phyloP scores from a whole-genome alignment of 768 basidiomycete species.

The Phlebiopsis flavidoalba region DNA sequence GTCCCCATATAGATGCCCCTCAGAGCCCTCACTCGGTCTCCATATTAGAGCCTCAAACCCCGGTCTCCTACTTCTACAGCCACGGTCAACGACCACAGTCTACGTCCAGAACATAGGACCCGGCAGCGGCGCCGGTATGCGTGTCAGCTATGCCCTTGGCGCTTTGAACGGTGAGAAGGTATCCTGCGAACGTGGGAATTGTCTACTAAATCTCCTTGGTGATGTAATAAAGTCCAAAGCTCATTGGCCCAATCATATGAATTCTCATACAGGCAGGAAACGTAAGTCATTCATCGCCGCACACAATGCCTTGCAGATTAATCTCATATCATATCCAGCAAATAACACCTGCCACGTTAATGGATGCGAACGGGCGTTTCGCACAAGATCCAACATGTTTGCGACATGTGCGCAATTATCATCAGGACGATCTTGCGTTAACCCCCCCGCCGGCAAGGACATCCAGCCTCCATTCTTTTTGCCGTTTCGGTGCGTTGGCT shows the following conservation, averaged over 20 bases:
- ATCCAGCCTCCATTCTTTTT: too few relatives aligned
- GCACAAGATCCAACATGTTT: conserved; percentile 8
- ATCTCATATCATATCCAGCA: background rate
- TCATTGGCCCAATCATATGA: conserved; percentile 8
- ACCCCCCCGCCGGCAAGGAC: too few relatives aligned
- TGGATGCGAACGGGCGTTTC: background rate
- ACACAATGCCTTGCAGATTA: background rate
- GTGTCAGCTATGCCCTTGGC: background rate
- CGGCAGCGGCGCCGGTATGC: background rate
- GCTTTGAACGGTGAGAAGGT: background rate
- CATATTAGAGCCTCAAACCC: too few relatives aligned
- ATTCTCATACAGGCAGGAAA: conserved; percentile 5
- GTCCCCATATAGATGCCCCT: too few relatives aligned
- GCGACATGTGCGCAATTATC: conserved; percentile 5
- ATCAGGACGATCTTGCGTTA: background rate
- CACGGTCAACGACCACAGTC: too few relatives aligned
- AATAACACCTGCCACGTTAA: background rate
- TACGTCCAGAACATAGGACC: too few relatives aligned
- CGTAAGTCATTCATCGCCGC: background rate
- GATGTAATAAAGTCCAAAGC: background rate
- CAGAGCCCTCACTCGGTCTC: too few relatives aligned
- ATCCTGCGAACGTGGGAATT: background rate
- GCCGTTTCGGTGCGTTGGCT: too few relatives aligned
- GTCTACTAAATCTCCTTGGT: background rate
- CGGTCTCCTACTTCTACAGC: too few relatives aligned